Percentiles rank a stretch among this genome's conserved stretches.
phyloP scores from a whole-genome alignment of 805 yeast genomes.

The Trichomonascus vanleenenianus region DNA sequence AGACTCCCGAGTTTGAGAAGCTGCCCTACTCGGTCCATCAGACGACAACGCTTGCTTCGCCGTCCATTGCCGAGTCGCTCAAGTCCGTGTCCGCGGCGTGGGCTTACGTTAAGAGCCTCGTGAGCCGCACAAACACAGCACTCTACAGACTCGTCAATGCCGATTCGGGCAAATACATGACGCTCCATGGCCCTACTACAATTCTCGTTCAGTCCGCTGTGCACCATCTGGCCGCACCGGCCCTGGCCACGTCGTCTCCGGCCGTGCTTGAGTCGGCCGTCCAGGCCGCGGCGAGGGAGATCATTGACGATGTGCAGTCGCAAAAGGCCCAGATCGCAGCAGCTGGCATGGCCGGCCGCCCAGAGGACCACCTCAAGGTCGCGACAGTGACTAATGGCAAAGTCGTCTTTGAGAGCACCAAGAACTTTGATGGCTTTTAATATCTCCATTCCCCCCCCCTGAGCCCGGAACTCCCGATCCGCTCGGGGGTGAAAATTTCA shows the following conservation, averaged over 20 bases:
- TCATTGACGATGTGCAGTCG: neutral
- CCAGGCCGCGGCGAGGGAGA: neutral
- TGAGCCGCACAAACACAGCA: neutral
- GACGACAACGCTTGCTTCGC: neutral
- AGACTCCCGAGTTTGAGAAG: conserved; percentile 1
- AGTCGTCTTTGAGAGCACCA: conserved; percentile 22
- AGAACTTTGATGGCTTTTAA: conserved; percentile 18
- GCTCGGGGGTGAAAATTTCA: neutral
- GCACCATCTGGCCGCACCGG: neutral
- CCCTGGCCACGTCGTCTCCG: neutral
- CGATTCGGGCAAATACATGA: conserved; percentile 8
- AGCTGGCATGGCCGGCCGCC: conserved; percentile 14
- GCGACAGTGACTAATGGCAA: conserved; percentile 25
- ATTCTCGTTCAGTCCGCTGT: conserved; percentile 9
- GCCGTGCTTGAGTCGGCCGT: conserved; percentile 2
- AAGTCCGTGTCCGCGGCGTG: neutral
- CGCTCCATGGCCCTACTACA: conserved; percentile 15
- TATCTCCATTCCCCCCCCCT: no score
- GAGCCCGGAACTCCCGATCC: no score
- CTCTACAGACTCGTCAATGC: conserved; percentile 1
- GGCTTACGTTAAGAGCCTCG: neutral
- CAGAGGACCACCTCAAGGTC: conserved; percentile 24
- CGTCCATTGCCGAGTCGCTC: neutral
- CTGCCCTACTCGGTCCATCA: conserved; percentile 5
- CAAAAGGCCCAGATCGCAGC: neutral